Evolutionary conservation across 768 basidiomycete genomes (phyloP), one percentile per base, ranked within the genome.

Genomic region (Suillus subluteus): DNA sequence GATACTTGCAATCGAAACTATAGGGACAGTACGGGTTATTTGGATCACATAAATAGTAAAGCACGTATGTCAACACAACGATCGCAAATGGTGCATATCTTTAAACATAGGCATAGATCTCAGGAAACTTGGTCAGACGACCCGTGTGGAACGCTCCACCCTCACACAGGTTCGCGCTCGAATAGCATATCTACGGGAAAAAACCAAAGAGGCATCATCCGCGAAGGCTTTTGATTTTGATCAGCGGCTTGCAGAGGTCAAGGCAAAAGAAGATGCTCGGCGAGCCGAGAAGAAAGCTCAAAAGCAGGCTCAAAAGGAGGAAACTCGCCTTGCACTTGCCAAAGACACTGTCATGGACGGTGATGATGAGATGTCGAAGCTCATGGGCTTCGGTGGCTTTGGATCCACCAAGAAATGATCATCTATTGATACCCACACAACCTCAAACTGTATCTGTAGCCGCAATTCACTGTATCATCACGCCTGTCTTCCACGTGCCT

Each of bases 151-250:
- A 72, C 87, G 96, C 21, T 98, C 98, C 2, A 96, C 96, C 0
- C 79, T 99, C 21, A 89, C 90, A 69, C 95, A 99, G 80, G 98
- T 99, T 62, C 92, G 95, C 55, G 90, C 90, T 6, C 89, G 92
- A 67, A 99, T 99, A 78, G 93, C 94, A 0, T 81, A 86, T 44
- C 82, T 99, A 38, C 89, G 97, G 16, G 95, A 94, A 76, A 90
- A 89, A 77, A 96, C 96, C 2, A 91, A 89, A 68, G 89, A 92
- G 50, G 89, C 90, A 9, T 88, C 95, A 0, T 82, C 86, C 35
- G 91, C 94, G 0, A 98, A 98, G 75, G 87, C 90, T n/a, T 99
- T 88, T 73, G 97, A 99, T 79, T 99, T 99, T 79, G 91, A 96
- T 73, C 82, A 91, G 73, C 92, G 98, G 35, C 79, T 99, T 15